Conservation (phyloP, 73 alveolate genomes). For the Paramecium sexaurelia region DNA sequence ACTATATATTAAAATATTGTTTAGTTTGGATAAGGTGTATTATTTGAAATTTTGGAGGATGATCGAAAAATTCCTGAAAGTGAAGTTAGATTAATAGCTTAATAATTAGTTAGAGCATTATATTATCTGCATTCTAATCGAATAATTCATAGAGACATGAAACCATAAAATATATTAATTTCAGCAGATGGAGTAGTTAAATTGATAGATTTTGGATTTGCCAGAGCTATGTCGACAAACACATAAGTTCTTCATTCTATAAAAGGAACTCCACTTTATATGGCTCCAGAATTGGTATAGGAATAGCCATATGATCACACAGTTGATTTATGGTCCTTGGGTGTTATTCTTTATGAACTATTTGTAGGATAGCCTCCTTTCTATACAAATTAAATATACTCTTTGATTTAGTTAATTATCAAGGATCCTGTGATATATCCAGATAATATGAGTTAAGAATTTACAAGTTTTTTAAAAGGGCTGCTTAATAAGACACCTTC, state of each 20-base stretch:
- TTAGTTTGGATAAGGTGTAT: slow-evolving; percentile 97
- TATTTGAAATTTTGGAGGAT: slow-evolving; percentile 99
- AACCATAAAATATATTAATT: slow-evolving; percentile 98
- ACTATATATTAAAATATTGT: slow-evolving; percentile 27
- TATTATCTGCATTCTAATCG: slow-evolving; percentile 91
- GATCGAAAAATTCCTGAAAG: slow-evolving; percentile 98
- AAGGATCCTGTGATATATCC: slow-evolving; percentile 99
- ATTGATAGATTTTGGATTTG: slow-evolving; percentile 99
- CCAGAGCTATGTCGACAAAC: slow-evolving; percentile 97
- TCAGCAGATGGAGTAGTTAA: slow-evolving; percentile 98
- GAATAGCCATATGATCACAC: slow-evolving; percentile 98
- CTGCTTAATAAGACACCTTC: slow-evolving; percentile 97
- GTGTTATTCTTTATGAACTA: slow-evolving; percentile 99
- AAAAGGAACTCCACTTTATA: slow-evolving; percentile 99
- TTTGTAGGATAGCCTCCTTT: slow-evolving; percentile 99
- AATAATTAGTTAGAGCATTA: slow-evolving; percentile 96
- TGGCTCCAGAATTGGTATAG: slow-evolving; percentile 99
- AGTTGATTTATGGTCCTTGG: slow-evolving; percentile 99
- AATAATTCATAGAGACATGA: slow-evolving; percentile 99
- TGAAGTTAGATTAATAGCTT: slow-evolving; percentile 98
- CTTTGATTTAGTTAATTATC: slow-evolving; percentile 94
- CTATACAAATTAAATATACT: slow-evolving; percentile 96
- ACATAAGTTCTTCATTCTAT: slow-evolving; percentile 98
- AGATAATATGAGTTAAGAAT: slow-evolving; percentile 94
- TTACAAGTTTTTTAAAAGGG: slow-evolving; percentile 96